phyloP scores from a whole-genome alignment of 192 early-diverging fungal species.

The Coemansia guatemalensis region DNA sequence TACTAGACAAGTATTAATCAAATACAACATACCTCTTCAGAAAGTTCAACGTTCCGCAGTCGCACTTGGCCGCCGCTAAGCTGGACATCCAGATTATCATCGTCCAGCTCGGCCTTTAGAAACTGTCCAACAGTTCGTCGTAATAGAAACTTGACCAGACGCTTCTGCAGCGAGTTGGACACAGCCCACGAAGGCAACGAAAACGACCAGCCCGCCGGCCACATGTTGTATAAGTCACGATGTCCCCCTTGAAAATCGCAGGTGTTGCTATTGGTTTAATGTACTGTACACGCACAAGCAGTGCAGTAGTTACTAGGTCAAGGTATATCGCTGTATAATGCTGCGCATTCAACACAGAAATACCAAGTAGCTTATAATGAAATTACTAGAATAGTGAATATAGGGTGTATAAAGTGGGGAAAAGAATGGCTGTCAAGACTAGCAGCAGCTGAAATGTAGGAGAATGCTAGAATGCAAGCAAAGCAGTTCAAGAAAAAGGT shows the following conservation, averaged over 20 bases:
- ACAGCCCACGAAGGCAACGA: conserved; percentile 56
- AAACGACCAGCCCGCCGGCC: conserved; percentile 50
- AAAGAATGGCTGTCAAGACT: conserved; percentile 7
- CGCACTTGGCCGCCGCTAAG: conserved; percentile 74
- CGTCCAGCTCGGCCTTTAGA: conserved; percentile 71
- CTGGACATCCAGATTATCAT: conserved; percentile 82
- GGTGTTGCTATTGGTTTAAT: not conserved
- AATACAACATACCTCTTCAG: conserved; percentile 61
- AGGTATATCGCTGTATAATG: conserved; percentile 4
- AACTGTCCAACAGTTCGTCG: conserved; percentile 83
- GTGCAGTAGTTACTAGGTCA: not conserved
- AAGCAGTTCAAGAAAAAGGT: not conserved
- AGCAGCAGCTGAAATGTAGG: conserved; percentile 2
- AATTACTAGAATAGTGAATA: not conserved
- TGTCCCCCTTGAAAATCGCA: not conserved
- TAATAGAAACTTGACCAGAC: conserved; percentile 78
- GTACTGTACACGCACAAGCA: not conserved
- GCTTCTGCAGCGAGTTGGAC: conserved; percentile 77
- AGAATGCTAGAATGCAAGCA: not conserved
- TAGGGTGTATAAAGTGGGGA: not conserved
- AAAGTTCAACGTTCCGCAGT: conserved; percentile 77
- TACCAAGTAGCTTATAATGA: conserved; percentile 1
- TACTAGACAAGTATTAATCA: not conserved
- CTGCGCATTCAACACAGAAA: not conserved
- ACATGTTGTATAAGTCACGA: conserved; percentile 23